Base-by-base conservation (phyloP, 805 yeast species). In the Wickerhamiella galacta region DNA sequence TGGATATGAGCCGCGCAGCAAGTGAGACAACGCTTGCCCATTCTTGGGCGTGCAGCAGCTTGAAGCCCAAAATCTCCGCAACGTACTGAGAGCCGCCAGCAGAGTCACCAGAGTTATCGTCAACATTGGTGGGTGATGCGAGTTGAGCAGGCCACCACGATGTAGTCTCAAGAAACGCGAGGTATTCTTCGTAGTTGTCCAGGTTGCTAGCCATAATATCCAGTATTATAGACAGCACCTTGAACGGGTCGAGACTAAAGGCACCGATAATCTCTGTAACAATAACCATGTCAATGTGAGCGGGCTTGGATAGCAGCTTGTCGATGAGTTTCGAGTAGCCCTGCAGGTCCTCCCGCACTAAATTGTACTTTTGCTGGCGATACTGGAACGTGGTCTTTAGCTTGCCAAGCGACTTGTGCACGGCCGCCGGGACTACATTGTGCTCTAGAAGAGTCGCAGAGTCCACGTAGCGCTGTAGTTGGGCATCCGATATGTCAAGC, bases 251-350 rank as follows among this genome's bases (percentile, higher is more conserved):
- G 12, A 34, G 33, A 4, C 20, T 16, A 25, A 27, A 34, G 9
- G 21, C 14, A 6, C 33, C 32, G 14, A 34, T 29, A 6, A 30
- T n/a, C 3, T 18, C 11, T 22, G 29, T 23, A 8, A 34, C 26
- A n/a, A n/a, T n/a, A n/a, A n/a, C n/a, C n/a, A n/a, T n/a, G 4
- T 17, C 31, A 2, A 22, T 9, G 25, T 27, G 20, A 12, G 16
- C 20, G 2, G 28, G 20, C n/a, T 21, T 14, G n/a, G 7, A 4
- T 7, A 4, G 10, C 11, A n/a, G 21, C n/a, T n/a, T 19, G 14
- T 8, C 27, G 9, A 30, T 8, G 7, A 34, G 22, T 16, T 29
- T 28, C 18, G 24, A 26, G 22, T 20, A 34, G 11, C 32, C 36
- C 17, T 27, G n/a, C 18, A 26, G 23, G 26, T 25, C 25, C 12